Conservation (phyloP, 768 basidiomycete genomes). For the Naganishia friedmannii region DNA sequence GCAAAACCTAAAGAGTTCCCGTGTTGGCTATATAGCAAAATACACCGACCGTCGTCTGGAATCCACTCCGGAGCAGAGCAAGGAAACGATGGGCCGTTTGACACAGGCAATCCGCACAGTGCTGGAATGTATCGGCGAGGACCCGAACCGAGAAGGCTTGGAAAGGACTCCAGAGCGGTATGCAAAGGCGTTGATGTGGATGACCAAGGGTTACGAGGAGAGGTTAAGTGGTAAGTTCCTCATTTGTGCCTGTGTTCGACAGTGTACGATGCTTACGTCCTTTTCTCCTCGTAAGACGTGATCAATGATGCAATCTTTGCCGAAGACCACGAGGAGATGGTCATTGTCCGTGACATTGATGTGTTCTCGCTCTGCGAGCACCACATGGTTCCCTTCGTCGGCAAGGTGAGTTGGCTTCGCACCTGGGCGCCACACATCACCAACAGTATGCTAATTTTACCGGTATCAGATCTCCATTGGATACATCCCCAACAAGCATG, state of each 20-base stretch:
- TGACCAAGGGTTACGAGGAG: conserved; percentile 98
- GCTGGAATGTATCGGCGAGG: conserved; percentile 96
- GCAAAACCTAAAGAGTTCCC: too few relatives aligned
- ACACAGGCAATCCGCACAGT: conserved; percentile 81
- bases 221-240: conserved; percentile 69
- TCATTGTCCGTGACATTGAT: conserved; percentile 94
- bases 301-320: conserved; percentile 98
- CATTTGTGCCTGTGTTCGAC: background rate
- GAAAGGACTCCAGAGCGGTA: conserved; percentile 89
- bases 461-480: conserved; percentile 83
- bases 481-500: conserved; percentile 92
- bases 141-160: conserved; percentile 91
- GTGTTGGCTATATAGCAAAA: conserved; percentile 60
- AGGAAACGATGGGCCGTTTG: conserved; percentile 71
- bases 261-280: background rate
- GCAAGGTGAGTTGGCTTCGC: conserved; percentile 66
- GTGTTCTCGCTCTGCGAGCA: conserved; percentile 97
- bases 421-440: conserved; percentile 2
- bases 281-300: conserved; percentile 64
- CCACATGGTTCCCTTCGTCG: conserved; percentile 95
- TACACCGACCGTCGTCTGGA: conserved; percentile 80
- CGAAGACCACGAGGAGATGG: conserved; percentile 99
- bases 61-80: conserved; percentile 70
- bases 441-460: conserved; percentile 1
- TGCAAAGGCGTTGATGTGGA: conserved; percentile 95